A percentile compares a stretch with the other conserved stretches of the same genome.
Conservation (phyloP, 768 basidiomycete genomes). For the Dentipellis fragilis region DNA sequence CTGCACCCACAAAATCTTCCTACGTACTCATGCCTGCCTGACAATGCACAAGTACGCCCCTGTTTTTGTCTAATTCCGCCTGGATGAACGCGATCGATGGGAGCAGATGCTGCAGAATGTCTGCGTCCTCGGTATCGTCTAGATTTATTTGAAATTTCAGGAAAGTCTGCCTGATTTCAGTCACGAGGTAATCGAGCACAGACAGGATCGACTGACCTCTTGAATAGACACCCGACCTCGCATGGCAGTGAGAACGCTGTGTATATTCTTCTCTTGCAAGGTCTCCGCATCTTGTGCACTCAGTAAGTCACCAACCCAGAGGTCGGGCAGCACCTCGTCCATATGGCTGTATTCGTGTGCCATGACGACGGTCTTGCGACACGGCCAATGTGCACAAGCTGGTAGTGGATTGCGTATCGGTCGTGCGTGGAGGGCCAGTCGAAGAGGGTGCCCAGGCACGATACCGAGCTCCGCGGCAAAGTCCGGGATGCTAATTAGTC, state of each 20-base stretch:
- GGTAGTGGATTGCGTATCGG: background rate
- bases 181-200: background rate
- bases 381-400: background rate
- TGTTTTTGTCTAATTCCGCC: slow-evolving; percentile 60
- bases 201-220: slow-evolving; percentile 34
- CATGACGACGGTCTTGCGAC: slow-evolving; percentile 5
- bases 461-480: too few species aligned
- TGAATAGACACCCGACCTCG: slow-evolving; percentile 55
- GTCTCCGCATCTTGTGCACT: slow-evolving; percentile 55
- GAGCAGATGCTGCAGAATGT: slow-evolving; percentile 70
- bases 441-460: background rate
- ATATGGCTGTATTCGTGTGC: slow-evolving; percentile 26
- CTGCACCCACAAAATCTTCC: too few species aligned
- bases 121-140: slow-evolving; percentile 66
- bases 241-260: slow-evolving; percentile 65
- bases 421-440: background rate
- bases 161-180: slow-evolving; percentile 47
- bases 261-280: slow-evolving; percentile 65
- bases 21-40: slow-evolving; percentile 79
- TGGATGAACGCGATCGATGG: slow-evolving; percentile 79
- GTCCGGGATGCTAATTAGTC: background rate
- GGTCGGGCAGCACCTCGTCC: slow-evolving; percentile 68
- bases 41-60: slow-evolving; percentile 83
- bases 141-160: slow-evolving; percentile 69
- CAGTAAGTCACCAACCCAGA: slow-evolving; percentile 79